These are phyloP conservation scores for Tanacetum coccineum DNA, from an alignment of 129 eudicot species.

Conservation along the genomic window DNA sequence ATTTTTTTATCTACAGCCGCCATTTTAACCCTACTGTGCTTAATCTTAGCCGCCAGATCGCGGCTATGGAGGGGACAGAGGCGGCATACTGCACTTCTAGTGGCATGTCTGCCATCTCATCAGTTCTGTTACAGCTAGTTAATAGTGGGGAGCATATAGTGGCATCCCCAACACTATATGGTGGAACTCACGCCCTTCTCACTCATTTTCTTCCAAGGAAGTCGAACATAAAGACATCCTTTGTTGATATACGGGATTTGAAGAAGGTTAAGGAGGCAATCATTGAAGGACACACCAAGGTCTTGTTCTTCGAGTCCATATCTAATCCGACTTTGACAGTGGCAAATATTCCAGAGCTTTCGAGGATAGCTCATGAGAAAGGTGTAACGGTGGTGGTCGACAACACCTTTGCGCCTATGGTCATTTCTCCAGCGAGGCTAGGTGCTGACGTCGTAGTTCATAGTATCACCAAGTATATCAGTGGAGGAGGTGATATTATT, in stretches of 20 bases:
- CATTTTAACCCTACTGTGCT: slow-evolving; percentile 69
- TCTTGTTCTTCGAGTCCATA: slow-evolving; percentile 57
- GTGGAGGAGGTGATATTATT: slow-evolving; percentile 69
- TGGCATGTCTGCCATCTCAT: slow-evolving; percentile 67
- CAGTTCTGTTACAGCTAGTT: slow-evolving; percentile 48
- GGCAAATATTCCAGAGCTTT: slow-evolving; percentile 55
- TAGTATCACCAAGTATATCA: slow-evolving; percentile 63
- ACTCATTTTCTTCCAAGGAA: slow-evolving; percentile 54
- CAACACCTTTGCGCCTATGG: slow-evolving; percentile 69
- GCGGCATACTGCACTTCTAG: slow-evolving; percentile 80
- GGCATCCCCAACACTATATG: slow-evolving; percentile 56
- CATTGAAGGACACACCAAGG: slow-evolving; percentile 53
- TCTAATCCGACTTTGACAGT: slow-evolving; percentile 64
- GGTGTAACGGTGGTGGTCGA: slow-evolving; percentile 60
- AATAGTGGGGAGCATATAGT: slow-evolving; percentile 54
- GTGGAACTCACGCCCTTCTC: slow-evolving; percentile 68
- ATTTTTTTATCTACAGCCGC: slow-evolving; percentile 67
- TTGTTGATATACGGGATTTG: slow-evolving; percentile 52
- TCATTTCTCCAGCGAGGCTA: slow-evolving; percentile 59
- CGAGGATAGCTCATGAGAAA: slow-evolving; percentile 51
- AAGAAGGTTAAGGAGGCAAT: slow-evolving; percentile 46
- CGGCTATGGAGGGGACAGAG: slow-evolving; percentile 66
- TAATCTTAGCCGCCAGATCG: slow-evolving; percentile 71
- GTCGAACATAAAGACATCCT: slow-evolving; percentile 52
- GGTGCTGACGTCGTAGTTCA: slow-evolving; percentile 72